These are phyloP conservation scores for Yarrowia phangngaensis DNA, from an alignment of 805 yeast species.

Conservation along the genomic window DNA sequence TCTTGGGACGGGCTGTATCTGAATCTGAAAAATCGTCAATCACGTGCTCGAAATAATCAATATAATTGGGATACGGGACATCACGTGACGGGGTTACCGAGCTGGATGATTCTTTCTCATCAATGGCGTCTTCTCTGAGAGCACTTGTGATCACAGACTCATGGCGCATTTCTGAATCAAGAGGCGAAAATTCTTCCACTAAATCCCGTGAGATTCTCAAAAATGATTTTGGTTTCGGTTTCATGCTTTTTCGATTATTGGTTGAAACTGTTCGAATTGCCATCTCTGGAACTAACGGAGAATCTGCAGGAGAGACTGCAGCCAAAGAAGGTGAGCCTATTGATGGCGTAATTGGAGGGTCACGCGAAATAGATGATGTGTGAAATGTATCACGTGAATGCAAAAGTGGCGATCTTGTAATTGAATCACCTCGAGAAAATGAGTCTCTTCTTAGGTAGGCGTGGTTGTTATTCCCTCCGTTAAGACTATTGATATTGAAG, in stretches of 20 bases:
- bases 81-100: not conserved
- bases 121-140: slow-evolving; percentile 30
- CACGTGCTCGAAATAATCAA: slow-evolving; percentile 19
- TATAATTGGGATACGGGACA: slow-evolving; percentile 5
- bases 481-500: not conserved
- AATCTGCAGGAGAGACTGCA: slow-evolving; percentile 10
- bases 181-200: slow-evolving; percentile 32
- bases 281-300: slow-evolving; percentile 5
- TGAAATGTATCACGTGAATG: slow-evolving; percentile 15
- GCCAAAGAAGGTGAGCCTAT: slow-evolving; percentile 10
- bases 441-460: not conserved
- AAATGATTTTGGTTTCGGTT: slow-evolving; percentile 32
- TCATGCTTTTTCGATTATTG: slow-evolving; percentile 28
- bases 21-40: slow-evolving; percentile 18
- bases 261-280: slow-evolving; percentile 13
- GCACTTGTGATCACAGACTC: slow-evolving; percentile 34
- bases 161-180: slow-evolving; percentile 33
- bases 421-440: not conserved
- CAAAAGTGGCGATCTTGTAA: not conserved
- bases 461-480: not conserved
- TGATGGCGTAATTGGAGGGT: slow-evolving; percentile 9
- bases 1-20: slow-evolving; percentile 14
- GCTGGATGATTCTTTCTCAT: slow-evolving; percentile 1
- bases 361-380: slow-evolving; percentile 1
- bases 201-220: slow-evolving; percentile 33